Evolutionary conservation across 2,329 filamentous ascomycete species (phyloP), one percentile per base, ranked within the genome.

Genomic region (Niveomyces coronatus): DNA sequence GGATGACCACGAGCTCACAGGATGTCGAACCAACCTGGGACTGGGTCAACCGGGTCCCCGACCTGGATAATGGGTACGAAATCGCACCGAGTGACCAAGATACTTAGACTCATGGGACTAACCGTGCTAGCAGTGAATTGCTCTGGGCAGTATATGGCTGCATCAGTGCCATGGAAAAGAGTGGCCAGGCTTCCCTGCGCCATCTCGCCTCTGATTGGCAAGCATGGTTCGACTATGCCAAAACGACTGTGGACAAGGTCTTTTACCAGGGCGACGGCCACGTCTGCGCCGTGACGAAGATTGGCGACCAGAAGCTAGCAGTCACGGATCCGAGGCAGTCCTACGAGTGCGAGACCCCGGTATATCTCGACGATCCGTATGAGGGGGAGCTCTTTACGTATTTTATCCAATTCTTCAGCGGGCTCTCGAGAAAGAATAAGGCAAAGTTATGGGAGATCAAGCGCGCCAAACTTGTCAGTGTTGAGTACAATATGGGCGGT

Each of bases 361-460:
- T 45, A 1, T 49, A 51, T 14, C 50, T 65, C 3, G 56, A 65
- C 30, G 62, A 65, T 35, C 62, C 62, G 2, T 65, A 62, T 31
- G 62, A 65, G 41, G 62, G 62, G 30, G 62, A 65, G 43, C 52
- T 65, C 1, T 55, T 65, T 24, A 58, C 59, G 0, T 63, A 56
- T 29, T 64, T 60, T 39, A 45, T 65, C 9, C 53, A 64, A 29
- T 58, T 65, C 41, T 64, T 63, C 24, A 51, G 52, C 3, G 46
- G 46, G 5, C 18, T 65, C 16, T 49, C 53, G 3, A 44, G 49
- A 13, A 38, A 48, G 0, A 58, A 64, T 4, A 61, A 57, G 36
- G 35, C 56, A 5, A 45, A 51, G 5, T 46, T 65, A 0, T 65
- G 61, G 62, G 49, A 54, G 13, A 50, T 47, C 9, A 65, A 65